Evolutionary conservation across 768 basidiomycete genomes (phyloP).

Genomic region (Crucibulum laeve): DNA sequence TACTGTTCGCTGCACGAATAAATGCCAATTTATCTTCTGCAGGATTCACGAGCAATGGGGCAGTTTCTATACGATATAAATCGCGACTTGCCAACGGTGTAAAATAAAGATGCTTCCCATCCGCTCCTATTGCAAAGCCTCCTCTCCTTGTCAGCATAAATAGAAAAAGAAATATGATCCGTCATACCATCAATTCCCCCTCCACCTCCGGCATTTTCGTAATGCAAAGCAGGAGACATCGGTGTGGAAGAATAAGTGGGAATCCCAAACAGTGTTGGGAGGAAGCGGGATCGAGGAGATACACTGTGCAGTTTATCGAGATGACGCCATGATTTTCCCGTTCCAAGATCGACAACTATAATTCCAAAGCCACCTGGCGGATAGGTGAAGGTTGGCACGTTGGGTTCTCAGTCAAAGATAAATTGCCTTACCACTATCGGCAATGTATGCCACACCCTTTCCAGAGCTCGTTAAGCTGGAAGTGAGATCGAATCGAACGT

Average conservation of each 20-base stretch:
- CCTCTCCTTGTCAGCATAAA: neutral
- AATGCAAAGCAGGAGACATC: conserved; percentile 6
- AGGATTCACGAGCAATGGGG: conserved; percentile 8
- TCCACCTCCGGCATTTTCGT: conserved; percentile 8
- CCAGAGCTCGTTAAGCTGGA: conserved; percentile 9
- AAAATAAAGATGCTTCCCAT: conserved; percentile 10
- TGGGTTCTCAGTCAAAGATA: neutral
- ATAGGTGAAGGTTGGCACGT: neutral
- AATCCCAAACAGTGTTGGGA: conserved; percentile 10
- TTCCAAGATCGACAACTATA: conserved; percentile 13
- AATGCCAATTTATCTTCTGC: conserved; percentile 7
- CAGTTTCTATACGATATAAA: conserved; percentile 10
- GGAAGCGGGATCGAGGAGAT: conserved; percentile 6
- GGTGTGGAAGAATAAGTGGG: conserved; percentile 8
- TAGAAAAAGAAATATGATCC: neutral
- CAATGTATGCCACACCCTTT: conserved; percentile 11
- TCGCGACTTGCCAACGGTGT: conserved; percentile 9
- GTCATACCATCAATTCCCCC: conserved; percentile 8
- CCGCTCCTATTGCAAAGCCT: conserved; percentile 11
- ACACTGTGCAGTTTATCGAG: conserved; percentile 6
- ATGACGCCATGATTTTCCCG: conserved; percentile 13
- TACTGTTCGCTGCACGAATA: conserved; percentile 8
- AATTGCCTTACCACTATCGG: conserved; percentile 9
- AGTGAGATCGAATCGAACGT: conserved; percentile 11
- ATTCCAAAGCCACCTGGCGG: conserved; percentile 10